Conservation (phyloP, 495 filamentous ascomycete species). For the Mycothermus thermophilus region DNA sequence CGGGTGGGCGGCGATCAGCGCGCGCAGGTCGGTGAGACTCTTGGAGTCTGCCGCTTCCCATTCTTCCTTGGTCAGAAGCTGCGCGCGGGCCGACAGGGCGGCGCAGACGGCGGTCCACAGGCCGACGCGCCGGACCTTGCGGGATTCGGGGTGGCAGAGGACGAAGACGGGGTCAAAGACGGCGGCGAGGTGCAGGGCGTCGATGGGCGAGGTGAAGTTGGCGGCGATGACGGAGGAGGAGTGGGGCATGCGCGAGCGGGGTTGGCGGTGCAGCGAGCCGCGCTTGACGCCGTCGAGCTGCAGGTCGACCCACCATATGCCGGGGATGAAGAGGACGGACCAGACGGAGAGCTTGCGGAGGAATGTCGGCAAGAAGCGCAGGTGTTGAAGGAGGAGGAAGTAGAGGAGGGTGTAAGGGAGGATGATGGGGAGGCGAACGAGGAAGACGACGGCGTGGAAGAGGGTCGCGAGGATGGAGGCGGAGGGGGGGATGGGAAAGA, state of each 20-base stretch:
- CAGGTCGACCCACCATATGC: conserved; percentile 95
- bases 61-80: conserved; percentile 25
- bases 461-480: conserved; percentile 46
- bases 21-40: conserved; percentile 42
- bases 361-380: conserved; percentile 69
- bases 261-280: conserved; percentile 50
- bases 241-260: conserved; percentile 55
- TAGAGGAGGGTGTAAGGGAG: conserved; percentile 51
- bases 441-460: conserved; percentile 57
- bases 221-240: conserved; percentile 70
- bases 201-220: conserved; percentile 82
- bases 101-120: conserved; percentile 59
- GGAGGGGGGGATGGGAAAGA: conserved; percentile 61
- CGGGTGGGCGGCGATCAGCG: conserved; percentile 53
- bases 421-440: conserved; percentile 68
- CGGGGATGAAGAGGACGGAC: conserved; percentile 70
- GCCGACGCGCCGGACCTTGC: conserved; percentile 59
- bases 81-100: conserved; percentile 48
- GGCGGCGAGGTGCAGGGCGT: conserved; percentile 87
- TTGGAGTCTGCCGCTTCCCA: neutral
- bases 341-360: conserved; percentile 73
- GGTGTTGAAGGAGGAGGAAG: conserved; percentile 70
- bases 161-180: conserved; percentile 96
- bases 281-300: conserved; percentile 91
- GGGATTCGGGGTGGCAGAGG: conserved; percentile 56